Conservation (phyloP, 2,329 filamentous ascomycete genomes). For the Pleurostoma richardsiae region DNA sequence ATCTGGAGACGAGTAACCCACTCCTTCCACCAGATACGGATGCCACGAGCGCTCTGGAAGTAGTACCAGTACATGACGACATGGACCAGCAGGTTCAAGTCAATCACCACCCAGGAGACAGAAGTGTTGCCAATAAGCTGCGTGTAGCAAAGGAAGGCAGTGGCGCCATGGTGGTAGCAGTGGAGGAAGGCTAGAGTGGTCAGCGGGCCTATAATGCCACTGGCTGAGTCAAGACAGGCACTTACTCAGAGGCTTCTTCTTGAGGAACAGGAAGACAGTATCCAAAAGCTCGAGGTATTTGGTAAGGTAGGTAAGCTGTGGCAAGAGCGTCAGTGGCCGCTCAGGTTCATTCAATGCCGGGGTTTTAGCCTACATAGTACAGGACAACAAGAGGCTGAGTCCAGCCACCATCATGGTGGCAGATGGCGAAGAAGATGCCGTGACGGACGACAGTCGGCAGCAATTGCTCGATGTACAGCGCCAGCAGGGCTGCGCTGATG, state of each 20-base stretch:
- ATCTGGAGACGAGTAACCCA: slow-evolving; percentile 98
- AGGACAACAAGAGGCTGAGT: slow-evolving; percentile 87
- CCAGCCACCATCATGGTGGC: slow-evolving; percentile 78
- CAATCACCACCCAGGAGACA: slow-evolving; percentile 93
- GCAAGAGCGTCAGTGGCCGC: slow-evolving; percentile 27
- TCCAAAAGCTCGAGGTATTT: slow-evolving; percentile 96
- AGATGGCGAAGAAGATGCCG: slow-evolving; percentile 88
- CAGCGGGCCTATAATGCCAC: slow-evolving; percentile 19
- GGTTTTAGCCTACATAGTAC: slow-evolving; percentile 74
- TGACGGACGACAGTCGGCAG: slow-evolving; percentile 74
- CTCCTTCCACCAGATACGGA: slow-evolving; percentile 99
- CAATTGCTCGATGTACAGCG: slow-evolving; percentile 86
- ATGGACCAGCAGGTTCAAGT: slow-evolving; percentile 87
- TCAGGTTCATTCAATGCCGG: background rate
- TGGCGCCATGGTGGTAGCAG: slow-evolving; percentile 98
- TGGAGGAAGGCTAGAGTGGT: slow-evolving; percentile 73
- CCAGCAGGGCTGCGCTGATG: slow-evolving; percentile 76
- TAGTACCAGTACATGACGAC: slow-evolving; percentile 99
- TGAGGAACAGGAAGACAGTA: slow-evolving; percentile 94
- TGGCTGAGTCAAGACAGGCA: slow-evolving; percentile 4
- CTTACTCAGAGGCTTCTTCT: slow-evolving; percentile 96
- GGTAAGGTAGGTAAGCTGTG: slow-evolving; percentile 91
- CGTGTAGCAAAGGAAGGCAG: slow-evolving; percentile 94
- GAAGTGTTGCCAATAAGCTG: slow-evolving; percentile 90
- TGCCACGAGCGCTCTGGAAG: slow-evolving; percentile 95